phyloP scores from a whole-genome alignment of 352 stramenopile species.

The Aphanomyces stellatus region DNA sequence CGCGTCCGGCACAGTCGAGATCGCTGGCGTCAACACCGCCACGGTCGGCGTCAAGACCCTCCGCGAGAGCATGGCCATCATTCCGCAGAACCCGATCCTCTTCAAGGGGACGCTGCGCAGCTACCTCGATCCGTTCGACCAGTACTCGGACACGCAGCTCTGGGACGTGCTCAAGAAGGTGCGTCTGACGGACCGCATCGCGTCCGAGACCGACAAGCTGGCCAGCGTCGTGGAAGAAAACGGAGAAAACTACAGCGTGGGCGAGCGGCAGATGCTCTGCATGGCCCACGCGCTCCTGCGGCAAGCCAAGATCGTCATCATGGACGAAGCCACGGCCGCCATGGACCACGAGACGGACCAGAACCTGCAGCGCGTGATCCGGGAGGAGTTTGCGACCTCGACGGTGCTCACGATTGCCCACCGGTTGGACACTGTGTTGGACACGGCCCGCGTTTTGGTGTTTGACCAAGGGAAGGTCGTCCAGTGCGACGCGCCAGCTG shows the following conservation, averaged over 20 bases:
- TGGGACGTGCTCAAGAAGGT: constrained; percentile 83
- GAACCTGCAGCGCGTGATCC: constrained; percentile 36
- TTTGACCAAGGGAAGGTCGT: constrained; percentile 74
- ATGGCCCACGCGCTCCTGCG: neutral
- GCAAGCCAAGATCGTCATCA: constrained; percentile 25
- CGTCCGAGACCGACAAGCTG: constrained; percentile 62
- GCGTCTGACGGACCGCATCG: neutral
- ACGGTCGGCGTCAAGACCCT: constrained; percentile 54
- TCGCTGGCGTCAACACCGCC: constrained; percentile 66
- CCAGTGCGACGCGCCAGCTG: constrained; percentile 77
- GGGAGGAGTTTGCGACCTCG: constrained; percentile 50
- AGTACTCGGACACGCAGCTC: constrained; percentile 61
- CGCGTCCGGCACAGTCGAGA: constrained; percentile 43
- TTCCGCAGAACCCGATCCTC: constrained; percentile 85
- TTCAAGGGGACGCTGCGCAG: constrained; percentile 70
- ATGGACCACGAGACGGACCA: constrained; percentile 55
- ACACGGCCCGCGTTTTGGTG: constrained; percentile 84
- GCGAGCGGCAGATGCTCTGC: constrained; percentile 20
- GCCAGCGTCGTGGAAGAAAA: constrained; percentile 73
- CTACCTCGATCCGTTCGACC: constrained; percentile 43
- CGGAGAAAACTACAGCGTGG: constrained; percentile 81
- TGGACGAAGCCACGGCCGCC: constrained; percentile 38
- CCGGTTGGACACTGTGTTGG: constrained; percentile 86
- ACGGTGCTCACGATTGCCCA: constrained; percentile 91
- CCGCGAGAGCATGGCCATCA: constrained; percentile 60